Base-by-base conservation (phyloP, 2,329 filamentous ascomycete genomes). In the Chalaropsis thielavioides region DNA sequence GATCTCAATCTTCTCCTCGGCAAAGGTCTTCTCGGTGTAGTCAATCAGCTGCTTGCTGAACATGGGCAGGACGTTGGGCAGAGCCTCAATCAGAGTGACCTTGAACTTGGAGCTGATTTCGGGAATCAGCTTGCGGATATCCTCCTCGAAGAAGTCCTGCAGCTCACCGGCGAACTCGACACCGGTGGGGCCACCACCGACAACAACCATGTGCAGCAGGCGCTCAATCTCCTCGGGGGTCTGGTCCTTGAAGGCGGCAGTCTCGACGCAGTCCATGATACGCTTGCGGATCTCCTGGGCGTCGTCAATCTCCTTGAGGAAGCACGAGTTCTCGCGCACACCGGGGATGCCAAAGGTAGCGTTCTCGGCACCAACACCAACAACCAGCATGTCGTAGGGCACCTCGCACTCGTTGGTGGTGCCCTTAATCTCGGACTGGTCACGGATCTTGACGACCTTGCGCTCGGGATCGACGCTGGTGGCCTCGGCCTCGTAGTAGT, bases 261-360 rank as follows among this genome's bases (percentile, higher is more conserved):
- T 96, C 80, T 99, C 94, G 71, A 96, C 92, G 75, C 94, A 99
- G 79, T 99, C 94, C 94, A 99, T 99, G 77, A 99, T 96, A 77
- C 90, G 91, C 82, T 92, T 96, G 73, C 94, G 90, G 74, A 99
- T 99, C 73, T 85, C 84, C 78, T 99, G 94, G 66, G 94, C 94
- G 75, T 99, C 95, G 69, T 83, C 85, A 73, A 99, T 96, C 79
- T 99, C 95, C 83, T 99, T 99, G 74, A 99, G 79, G 83, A 99
- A 99, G 80, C 92, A 96, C 71, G 90, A 92, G 81, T 99, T 80
- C 78, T 99, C 94, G 70, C 85, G 86, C 65, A 99, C 94, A 75
- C 94, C 94, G 64, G 90, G 91, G 72, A 99, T 97, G 71, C 92
- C 94, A 74, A 99, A 99, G 67, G 94, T 99, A 64, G 94, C 92